phyloP scores from a whole-genome alignment of 768 basidiomycete genomes.

The Daedaleopsis sinensis region DNA sequence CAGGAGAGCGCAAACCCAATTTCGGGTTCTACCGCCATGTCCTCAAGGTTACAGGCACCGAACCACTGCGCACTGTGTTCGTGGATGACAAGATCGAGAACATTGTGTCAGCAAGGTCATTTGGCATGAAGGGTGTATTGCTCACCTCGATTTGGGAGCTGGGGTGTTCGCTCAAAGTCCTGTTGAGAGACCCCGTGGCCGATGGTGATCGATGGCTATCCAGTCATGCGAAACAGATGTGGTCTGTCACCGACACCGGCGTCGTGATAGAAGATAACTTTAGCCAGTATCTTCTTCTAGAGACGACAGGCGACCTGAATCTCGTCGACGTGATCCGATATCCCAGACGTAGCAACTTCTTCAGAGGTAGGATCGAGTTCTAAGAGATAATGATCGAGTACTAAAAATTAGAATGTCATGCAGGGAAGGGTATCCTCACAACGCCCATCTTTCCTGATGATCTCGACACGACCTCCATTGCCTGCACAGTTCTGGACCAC shows the following conservation, averaged over 20 bases:
- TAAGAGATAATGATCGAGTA: no score
- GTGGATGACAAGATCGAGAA: slow-evolving; percentile 63
- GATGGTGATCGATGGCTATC: slow-evolving; percentile 45
- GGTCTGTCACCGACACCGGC: slow-evolving; percentile 48
- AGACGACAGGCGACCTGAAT: slow-evolving; percentile 45
- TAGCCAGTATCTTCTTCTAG: slow-evolving; percentile 58
- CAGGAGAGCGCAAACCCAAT: slow-evolving; percentile 57
- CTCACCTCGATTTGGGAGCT: slow-evolving; percentile 37
- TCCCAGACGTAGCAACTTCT: slow-evolving; percentile 54
- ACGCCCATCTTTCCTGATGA: slow-evolving; percentile 54
- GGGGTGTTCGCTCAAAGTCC: slow-evolving; percentile 45
- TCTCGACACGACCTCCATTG: slow-evolving; percentile 60
- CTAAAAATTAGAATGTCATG: no score
- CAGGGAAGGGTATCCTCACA: slow-evolving; percentile 42
- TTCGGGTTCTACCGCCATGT: slow-evolving; percentile 56
- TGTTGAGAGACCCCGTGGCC: slow-evolving; percentile 46
- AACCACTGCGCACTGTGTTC: slow-evolving; percentile 51
- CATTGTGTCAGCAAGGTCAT: slow-evolving; percentile 54
- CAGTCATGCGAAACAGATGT: slow-evolving; percentile 40
- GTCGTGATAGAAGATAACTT: slow-evolving; percentile 52
- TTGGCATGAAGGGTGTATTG: slow-evolving; percentile 56
- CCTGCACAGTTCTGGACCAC: slow-evolving; percentile 41
- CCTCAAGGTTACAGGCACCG: slow-evolving; percentile 41
- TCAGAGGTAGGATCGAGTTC: no score
- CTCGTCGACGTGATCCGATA: slow-evolving; percentile 44